Base-by-base conservation (phyloP, 768 basidiomycete species). In the Termitomyces sp. region DNA sequence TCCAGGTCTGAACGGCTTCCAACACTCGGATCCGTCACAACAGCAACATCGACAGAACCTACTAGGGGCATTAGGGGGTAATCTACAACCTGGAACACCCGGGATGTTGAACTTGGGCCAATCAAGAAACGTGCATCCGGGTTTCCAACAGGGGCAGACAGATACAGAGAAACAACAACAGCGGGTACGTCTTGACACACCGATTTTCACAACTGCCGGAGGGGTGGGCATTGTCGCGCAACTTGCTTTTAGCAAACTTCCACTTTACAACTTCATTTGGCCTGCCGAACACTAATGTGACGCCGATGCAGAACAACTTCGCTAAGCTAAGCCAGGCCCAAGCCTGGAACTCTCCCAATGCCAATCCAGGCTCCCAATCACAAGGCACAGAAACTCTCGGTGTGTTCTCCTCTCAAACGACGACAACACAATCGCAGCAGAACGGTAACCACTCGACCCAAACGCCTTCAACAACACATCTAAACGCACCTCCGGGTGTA, bases 1-100 rank as follows among this genome's bases (percentile, higher is more conserved):
- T n/a, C 89, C 89, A 27, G 89, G 89, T n/a, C 68, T 91, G 48
- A 89, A 90, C 65, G 86, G 86, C 29, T 87, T 87, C 64, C 79
- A 77, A 57, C 71, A 77, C 27, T 71, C 72, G 27, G 75, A 78
- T 51, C 59, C 56, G 23, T 63, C 63, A 48, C 80, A 77, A 56
- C 81, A 79, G 54, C 82, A 51, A 40, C 50, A 84, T 67, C 82
- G 85, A 53, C 78, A 83, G 64, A 83, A 62, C 58, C 68, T 85
- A 23, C 65, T 87, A n/a, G 84, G 85, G 55, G 75, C 79, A 31
- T 65, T 86, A 62, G 68, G 74, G 23, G 71, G 73, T 32, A 71
- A 49, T 57, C 59, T 70, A 60, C 77, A 70, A 55, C 74, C 70
- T 70, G 74, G 68, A 54, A 81, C 87, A 52, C 88, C 89, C 7